These are phyloP conservation scores for Canariomyces notabilis DNA, from an alignment of 2,329 filamentous ascomycete genomes.

Conservation along the genomic window DNA sequence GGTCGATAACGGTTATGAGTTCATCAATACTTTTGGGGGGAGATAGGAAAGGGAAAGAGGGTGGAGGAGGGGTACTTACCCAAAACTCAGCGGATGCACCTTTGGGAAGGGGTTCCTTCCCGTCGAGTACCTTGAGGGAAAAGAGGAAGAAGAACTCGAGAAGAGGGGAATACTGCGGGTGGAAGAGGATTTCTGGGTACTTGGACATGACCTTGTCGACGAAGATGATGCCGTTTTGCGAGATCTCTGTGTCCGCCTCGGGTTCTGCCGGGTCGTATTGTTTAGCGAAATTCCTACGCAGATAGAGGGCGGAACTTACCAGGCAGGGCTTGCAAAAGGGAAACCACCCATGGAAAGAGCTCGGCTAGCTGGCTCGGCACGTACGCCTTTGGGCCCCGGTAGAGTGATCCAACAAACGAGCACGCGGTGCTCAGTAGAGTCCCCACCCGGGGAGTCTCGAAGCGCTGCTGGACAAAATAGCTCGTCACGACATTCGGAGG, in stretches of 20 bases:
- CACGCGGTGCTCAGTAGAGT: constrained; percentile 66
- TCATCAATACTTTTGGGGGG: not conserved
- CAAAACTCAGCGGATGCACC: constrained; percentile 69
- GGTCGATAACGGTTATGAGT: not conserved
- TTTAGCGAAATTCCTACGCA: constrained; percentile 3
- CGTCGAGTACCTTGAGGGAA: constrained; percentile 62
- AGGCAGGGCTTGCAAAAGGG: constrained; percentile 57
- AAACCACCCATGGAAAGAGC: constrained; percentile 58
- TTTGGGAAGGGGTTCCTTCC: constrained; percentile 71
- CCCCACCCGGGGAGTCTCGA: constrained; percentile 61
- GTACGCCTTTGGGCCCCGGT: constrained; percentile 38
- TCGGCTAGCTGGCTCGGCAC: constrained; percentile 45
- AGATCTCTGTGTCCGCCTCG: constrained; percentile 63
- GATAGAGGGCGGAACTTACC: constrained; percentile 36
- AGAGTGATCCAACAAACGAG: constrained; percentile 60
- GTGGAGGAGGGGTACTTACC: constrained; percentile 39
- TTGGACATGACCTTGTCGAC: constrained; percentile 58
- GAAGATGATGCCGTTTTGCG: constrained; percentile 70
- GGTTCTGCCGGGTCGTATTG: constrained; percentile 40
- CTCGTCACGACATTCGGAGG: constrained; percentile 59
- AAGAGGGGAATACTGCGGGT: constrained; percentile 48
- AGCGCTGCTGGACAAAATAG: constrained; percentile 56
- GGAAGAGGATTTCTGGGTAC: constrained; percentile 57
- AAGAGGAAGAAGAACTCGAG: constrained; percentile 68
- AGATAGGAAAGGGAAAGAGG: not conserved